These are phyloP conservation scores for Albophoma yamanashiensis DNA, from an alignment of 2,329 filamentous ascomycete species.

Conservation along the genomic window DNA sequence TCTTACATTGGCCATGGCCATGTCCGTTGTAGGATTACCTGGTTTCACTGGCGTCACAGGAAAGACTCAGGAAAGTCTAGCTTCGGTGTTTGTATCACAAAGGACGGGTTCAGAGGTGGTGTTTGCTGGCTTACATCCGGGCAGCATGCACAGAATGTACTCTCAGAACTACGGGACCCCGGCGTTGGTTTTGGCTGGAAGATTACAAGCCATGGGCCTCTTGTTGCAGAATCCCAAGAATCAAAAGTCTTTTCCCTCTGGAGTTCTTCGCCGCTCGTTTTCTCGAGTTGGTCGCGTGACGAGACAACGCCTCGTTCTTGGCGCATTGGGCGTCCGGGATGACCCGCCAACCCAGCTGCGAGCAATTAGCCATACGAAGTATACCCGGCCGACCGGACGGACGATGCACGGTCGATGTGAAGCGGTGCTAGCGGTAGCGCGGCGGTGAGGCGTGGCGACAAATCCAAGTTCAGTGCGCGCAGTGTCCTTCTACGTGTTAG, in stretches of 20 bases:
- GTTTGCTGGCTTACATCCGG: neutral
- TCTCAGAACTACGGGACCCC: neutral
- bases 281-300: neutral
- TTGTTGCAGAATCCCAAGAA: neutral
- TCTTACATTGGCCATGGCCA: neutral
- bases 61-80: neutral
- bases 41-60: neutral
- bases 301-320: neutral
- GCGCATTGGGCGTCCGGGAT: neutral
- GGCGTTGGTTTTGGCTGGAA: neutral
- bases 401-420: neutral
- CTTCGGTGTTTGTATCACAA: neutral
- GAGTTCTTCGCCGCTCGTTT: neutral
- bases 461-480: too few species aligned
- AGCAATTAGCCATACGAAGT: too few species aligned
- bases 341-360: neutral
- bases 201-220: neutral
- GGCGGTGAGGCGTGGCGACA: neutral
- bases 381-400: neutral
- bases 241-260: neutral
- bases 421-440: neutral
- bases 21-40: neutral
- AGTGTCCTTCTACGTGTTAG: neutral
- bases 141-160: neutral
- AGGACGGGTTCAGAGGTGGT: neutral